These are phyloP conservation scores for Phytophthora aleatoria DNA, from an alignment of 352 stramenopile genomes.

Conservation along the genomic window DNA sequence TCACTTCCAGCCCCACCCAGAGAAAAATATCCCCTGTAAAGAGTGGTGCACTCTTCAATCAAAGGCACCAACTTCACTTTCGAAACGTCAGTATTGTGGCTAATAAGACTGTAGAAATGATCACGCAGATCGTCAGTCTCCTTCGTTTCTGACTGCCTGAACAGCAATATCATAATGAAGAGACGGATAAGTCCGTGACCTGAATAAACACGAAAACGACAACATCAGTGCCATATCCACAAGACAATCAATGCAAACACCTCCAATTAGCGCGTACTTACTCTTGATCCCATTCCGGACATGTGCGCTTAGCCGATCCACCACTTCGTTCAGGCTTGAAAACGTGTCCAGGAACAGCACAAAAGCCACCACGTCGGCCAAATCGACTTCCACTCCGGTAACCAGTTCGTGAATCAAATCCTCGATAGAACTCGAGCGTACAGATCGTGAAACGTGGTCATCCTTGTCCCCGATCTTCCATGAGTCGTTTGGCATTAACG, in stretches of 20 bases:
- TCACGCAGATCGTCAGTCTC: conserved; percentile 45
- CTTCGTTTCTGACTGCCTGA: conserved; percentile 47
- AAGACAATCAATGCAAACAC: background rate
- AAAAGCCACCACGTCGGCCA: conserved; percentile 71
- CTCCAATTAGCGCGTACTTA: conserved; percentile 20
- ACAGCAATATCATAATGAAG: conserved; percentile 61
- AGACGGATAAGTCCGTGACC: conserved; percentile 65
- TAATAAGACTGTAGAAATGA: conserved; percentile 53
- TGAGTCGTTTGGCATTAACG: conserved; percentile 38
- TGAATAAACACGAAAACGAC: conserved; percentile 23
- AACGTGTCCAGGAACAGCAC: conserved; percentile 76
- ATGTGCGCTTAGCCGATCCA: conserved; percentile 55
- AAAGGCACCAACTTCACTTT: conserved; percentile 37
- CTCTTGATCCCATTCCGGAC: conserved; percentile 52
- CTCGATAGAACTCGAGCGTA: conserved; percentile 28
- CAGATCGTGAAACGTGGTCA: conserved; percentile 8
- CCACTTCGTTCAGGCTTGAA: conserved; percentile 63
- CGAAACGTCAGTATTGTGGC: conserved; percentile 38
- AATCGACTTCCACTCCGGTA: conserved; percentile 44
- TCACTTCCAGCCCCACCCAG: conserved; percentile 43
- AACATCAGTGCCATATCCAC: conserved; percentile 5
- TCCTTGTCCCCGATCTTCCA: conserved; percentile 32
- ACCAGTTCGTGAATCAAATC: conserved; percentile 45
- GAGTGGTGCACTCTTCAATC: conserved; percentile 55
- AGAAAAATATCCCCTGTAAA: conserved; percentile 62